These are phyloP conservation scores for Oidium heveae DNA, from an alignment of 2,329 filamentous ascomycete genomes.

Conservation along the genomic window DNA sequence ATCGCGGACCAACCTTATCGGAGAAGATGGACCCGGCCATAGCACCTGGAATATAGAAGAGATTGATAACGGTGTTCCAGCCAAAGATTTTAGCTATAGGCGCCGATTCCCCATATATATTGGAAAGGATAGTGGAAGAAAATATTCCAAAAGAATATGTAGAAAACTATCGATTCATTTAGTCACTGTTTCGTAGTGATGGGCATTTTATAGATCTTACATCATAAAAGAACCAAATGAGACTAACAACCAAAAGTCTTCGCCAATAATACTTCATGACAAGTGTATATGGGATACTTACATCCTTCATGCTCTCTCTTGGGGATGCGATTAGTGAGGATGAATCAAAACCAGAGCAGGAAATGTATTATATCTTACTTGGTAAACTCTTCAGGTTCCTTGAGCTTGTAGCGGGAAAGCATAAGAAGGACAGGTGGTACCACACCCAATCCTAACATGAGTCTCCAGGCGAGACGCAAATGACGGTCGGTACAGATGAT, in stretches of 20 bases:
- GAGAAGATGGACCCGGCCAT: conserved; percentile 51
- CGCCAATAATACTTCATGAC: conserved; percentile 45
- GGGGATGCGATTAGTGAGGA: neutral
- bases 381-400: conserved; percentile 57
- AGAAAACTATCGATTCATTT: conserved; percentile 29
- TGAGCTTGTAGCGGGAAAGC: conserved; percentile 42
- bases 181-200: conserved; percentile 4
- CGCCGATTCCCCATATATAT: conserved; percentile 30
- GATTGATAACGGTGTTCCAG: conserved; percentile 70
- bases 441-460: conserved; percentile 52
- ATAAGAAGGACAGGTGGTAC: conserved; percentile 53
- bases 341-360: no score
- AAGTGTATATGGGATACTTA: conserved; percentile 28
- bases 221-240: conserved; percentile 73
- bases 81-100: conserved; percentile 58
- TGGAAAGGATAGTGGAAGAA: conserved; percentile 45
- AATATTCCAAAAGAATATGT: conserved; percentile 72
- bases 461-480: conserved; percentile 54
- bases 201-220: conserved; percentile 16
- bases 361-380: conserved; percentile 5
- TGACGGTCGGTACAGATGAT: conserved; percentile 28
- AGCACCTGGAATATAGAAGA: conserved; percentile 72
- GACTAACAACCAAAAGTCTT: conserved; percentile 40
- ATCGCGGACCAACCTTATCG: conserved; percentile 56
- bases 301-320: conserved; percentile 15